phyloP scores from a whole-genome alignment of 2,329 filamentous ascomycete genomes.

The Biscogniauxia mediterranea region DNA sequence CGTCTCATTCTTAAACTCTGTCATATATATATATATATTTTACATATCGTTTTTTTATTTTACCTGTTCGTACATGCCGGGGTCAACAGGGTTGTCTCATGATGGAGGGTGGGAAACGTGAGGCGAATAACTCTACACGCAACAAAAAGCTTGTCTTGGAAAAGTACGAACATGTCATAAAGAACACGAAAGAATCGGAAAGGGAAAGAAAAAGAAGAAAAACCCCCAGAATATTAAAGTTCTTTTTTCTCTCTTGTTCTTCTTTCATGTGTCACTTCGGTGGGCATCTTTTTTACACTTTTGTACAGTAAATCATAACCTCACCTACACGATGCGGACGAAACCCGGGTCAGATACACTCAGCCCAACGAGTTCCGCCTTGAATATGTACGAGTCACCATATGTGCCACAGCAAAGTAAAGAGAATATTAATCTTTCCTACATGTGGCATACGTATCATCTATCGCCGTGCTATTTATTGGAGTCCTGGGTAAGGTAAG shows the following conservation, averaged over 20 bases:
- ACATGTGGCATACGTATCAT: no score
- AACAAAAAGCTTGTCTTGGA: no score
- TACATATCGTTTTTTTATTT: not conserved
- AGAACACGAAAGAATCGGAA: no score
- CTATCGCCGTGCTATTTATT: no score
- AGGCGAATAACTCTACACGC: no score
- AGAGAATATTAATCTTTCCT: not conserved
- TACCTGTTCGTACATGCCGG: not conserved
- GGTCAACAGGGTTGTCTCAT: no score
- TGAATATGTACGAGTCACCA: not conserved
- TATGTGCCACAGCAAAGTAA: not conserved
- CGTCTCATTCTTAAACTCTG: not conserved
- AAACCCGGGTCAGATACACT: not conserved
- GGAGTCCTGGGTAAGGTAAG: not conserved
- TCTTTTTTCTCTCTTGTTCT: not conserved
- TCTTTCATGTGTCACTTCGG: not conserved
- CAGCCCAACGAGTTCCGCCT: not conserved
- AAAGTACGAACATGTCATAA: no score
- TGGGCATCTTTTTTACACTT: not conserved
- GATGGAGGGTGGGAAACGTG: no score
- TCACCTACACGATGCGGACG: not conserved
- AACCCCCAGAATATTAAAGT: no score
- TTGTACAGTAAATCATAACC: conserved; percentile 6
- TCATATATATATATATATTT: no score
- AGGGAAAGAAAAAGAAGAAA: no score